Evolutionary conservation across 2,329 filamentous ascomycete species (phyloP).

Genomic region (Colletotrichum tofieldiae): DNA sequence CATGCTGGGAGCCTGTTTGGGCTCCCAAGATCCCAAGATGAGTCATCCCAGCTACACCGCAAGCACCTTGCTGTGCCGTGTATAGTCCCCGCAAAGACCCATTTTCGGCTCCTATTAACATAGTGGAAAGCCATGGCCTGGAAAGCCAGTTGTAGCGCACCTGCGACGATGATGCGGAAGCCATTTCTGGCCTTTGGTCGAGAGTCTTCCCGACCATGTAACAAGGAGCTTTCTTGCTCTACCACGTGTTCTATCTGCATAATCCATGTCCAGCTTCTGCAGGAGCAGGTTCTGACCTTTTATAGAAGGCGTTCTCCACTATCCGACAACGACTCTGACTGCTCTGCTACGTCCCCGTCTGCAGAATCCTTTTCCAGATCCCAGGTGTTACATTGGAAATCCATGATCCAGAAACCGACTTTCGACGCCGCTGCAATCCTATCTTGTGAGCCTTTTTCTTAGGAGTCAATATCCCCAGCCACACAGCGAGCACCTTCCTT

Average conservation of each 20-base stretch:
- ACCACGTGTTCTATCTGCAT: too few relatives aligned
- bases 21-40: not conserved
- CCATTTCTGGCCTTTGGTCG: not conserved
- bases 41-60: not conserved
- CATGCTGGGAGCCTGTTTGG: not conserved
- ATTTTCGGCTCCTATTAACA: not conserved
- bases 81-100: not conserved
- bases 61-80: not conserved
- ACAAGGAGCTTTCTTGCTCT: not conserved
- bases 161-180: not conserved
- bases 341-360: too few relatives aligned
- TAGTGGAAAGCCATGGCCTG: not conserved
- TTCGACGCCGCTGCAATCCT: not conserved
- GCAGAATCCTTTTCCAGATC: too few relatives aligned
- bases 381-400: not conserved
- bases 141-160: not conserved
- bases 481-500: not conserved
- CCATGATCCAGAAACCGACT: not conserved
- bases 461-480: not conserved
- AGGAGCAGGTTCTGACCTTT: too few relatives aligned
- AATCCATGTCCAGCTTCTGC: too few relatives aligned
- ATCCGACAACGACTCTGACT: too few relatives aligned
- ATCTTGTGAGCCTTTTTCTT: not conserved
- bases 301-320: too few relatives aligned
- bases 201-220: not conserved